phyloP scores from a whole-genome alignment of 2,329 filamentous ascomycete species.

The Fusarium begoniae region DNA sequence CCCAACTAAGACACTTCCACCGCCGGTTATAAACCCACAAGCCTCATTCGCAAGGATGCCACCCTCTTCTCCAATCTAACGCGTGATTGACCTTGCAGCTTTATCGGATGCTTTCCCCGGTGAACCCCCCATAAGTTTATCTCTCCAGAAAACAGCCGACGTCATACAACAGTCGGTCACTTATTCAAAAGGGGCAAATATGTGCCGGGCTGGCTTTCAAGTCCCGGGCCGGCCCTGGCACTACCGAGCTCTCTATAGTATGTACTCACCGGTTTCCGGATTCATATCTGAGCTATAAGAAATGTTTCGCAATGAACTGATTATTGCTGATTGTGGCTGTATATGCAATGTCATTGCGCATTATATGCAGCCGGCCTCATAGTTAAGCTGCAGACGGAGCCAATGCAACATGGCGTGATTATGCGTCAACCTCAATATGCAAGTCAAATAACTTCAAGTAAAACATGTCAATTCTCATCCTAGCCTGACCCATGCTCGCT shows the following conservation, averaged over 20 bases:
- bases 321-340: not conserved
- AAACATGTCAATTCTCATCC: slow-evolving; percentile 6
- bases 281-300: not conserved
- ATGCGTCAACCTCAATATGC: not conserved
- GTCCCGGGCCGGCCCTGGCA: slow-evolving; percentile 1
- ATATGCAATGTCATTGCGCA: not conserved
- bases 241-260: not conserved
- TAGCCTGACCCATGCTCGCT: slow-evolving; percentile 35
- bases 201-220: not conserved
- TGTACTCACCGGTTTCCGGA: not conserved
- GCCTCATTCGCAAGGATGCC: not conserved
- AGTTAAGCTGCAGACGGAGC: not conserved
- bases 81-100: not conserved
- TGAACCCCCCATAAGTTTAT: not conserved
- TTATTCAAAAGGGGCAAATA: not conserved
- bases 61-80: not conserved
- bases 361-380: slow-evolving; percentile 8
- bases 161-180: not conserved
- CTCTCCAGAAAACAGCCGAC: not conserved
- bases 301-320: not conserved
- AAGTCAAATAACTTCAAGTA: not conserved
- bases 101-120: slow-evolving; percentile 1
- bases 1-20: slow-evolving; percentile 2
- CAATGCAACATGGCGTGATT: not conserved
- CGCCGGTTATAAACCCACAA: slow-evolving; percentile 8